phyloP scores from a whole-genome alignment of 2,329 filamentous ascomycete species.

The Scedosporium minutisporum region DNA sequence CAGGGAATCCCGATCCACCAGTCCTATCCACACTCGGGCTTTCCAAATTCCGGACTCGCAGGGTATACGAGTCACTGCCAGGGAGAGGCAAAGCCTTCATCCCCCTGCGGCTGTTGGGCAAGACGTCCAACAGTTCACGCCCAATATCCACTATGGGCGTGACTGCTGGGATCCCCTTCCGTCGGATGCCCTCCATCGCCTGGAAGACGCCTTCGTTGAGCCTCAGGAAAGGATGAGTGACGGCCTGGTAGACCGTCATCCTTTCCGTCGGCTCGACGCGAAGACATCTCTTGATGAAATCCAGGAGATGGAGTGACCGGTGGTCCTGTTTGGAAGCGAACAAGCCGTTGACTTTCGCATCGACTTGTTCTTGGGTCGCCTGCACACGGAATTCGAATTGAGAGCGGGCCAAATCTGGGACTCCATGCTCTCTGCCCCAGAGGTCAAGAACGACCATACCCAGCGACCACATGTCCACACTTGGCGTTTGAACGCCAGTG shows the following conservation, averaged over 20 bases:
- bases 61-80: not conserved
- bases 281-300: slow-evolving; percentile 3
- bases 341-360: not conserved
- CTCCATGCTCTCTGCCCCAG: slow-evolving; percentile 9
- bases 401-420: not conserved
- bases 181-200: not conserved
- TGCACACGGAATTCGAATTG: not conserved
- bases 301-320: not conserved
- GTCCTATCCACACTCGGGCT: not conserved
- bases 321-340: not conserved
- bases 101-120: not conserved
- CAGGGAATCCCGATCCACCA: no score
- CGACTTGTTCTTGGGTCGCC: not conserved
- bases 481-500: slow-evolving; percentile 31
- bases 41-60: not conserved
- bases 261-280: not conserved
- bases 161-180: not conserved
- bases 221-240: not conserved
- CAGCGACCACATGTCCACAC: slow-evolving; percentile 43
- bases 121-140: slow-evolving; percentile 1
- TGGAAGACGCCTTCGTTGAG: slow-evolving; percentile 4
- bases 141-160: slow-evolving; percentile 1
- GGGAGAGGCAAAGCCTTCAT: slow-evolving; percentile 1
- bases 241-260: slow-evolving; percentile 3
- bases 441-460: slow-evolving; percentile 34